Conservation (phyloP, 768 basidiomycete species). For the Kwoniella newhampshirensis region DNA sequence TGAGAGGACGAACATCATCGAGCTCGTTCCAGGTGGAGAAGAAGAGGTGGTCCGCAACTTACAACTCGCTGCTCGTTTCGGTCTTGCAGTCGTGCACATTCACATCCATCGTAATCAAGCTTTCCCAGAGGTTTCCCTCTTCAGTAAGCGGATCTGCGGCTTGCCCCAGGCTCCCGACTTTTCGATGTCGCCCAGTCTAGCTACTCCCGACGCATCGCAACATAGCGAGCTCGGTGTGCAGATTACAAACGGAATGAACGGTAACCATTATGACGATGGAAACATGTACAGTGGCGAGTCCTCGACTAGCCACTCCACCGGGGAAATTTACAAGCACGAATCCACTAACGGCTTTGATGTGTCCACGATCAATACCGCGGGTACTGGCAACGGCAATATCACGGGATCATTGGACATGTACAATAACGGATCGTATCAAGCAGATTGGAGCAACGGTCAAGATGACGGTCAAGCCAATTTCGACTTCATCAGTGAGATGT, state of each 20-base stretch:
- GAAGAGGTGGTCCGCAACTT: slow-evolving; percentile 52
- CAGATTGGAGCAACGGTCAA: background rate
- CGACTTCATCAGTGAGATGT: slow-evolving; percentile 32
- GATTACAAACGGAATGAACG: background rate
- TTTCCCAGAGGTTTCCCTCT: slow-evolving; percentile 52
- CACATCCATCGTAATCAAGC: slow-evolving; percentile 52
- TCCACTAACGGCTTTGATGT: background rate
- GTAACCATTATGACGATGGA: no score
- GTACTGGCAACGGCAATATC: background rate
- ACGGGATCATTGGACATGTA: background rate
- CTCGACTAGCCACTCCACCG: no score
- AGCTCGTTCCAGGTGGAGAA: slow-evolving; percentile 50
- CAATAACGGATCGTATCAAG: background rate
- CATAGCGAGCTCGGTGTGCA: background rate
- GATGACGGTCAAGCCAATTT: background rate
- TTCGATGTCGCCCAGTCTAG: background rate
- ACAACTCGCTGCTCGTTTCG: slow-evolving; percentile 48
- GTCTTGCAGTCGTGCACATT: slow-evolving; percentile 48
- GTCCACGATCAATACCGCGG: background rate
- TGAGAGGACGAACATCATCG: slow-evolving; percentile 43
- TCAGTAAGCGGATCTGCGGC: slow-evolving; percentile 51
- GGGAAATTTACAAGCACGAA: no score
- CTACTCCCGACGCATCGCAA: background rate
- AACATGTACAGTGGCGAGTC: no score
- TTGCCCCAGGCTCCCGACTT: slow-evolving; percentile 41